Evolutionary conservation across 805 yeast genomes (phyloP), one percentile per base, ranked within the genome.

Genomic region (Metschnikowia henanensis): DNA sequence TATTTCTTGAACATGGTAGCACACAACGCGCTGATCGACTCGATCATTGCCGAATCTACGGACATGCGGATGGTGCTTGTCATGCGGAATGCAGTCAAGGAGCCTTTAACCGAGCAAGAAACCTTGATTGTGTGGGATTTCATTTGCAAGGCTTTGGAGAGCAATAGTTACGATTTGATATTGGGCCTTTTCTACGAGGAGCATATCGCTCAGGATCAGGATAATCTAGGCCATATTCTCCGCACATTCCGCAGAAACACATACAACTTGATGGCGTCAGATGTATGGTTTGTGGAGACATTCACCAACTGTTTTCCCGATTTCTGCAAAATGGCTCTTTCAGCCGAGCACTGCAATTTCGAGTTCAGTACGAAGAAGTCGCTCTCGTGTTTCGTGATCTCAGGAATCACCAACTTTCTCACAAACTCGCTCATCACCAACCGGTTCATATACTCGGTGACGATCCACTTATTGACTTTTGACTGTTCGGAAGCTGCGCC

Each of bases 131-230:
- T 49, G 6, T 46, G 51, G 48, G 45, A 45, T 18, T 49, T 49
- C 21, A 30, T 49, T 6, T 38, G 46, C 13, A 36, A 31, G 3
- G 45, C 41, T 4, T 38, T 49, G 33, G 50, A 43, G 23, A 22
- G 44, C 20, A 40, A 31, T 15, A 40, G 46, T 23, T 38, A 39
- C 17, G 42, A 43, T 29, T 36, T 47, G 44, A 46, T 41, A 12
- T 16, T 41, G 33, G 51, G 45, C 3, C 42, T 48, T 12, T 48
- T 41, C 30, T 48, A 48, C 30, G 51, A 45, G 15, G 35, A n/a
- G 4, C 35, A 34, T 5, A 20, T 37, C 19, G 35, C 20, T 19
- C 26, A 29, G 9, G 43, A 41, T 15, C 9, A 22, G 17, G 37
- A 22, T 5, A 21, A 22, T 15, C 20, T 23, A 9, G 21, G 29